Base-by-base conservation (phyloP, 2,329 filamentous ascomycete genomes). In the Fusarium liriodendri region DNA sequence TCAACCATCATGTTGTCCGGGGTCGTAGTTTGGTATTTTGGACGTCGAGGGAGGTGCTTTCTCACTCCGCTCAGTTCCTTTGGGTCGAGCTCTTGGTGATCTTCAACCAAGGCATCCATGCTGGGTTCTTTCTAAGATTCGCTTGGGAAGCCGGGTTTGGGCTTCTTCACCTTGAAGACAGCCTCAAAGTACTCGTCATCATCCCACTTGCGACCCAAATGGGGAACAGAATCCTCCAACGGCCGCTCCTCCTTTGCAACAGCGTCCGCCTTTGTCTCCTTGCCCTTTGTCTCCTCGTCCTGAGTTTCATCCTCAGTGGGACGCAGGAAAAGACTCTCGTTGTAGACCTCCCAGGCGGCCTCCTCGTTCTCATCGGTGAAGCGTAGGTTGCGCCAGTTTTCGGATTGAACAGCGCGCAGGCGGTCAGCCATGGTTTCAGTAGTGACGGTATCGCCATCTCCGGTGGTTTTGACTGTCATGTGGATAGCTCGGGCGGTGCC, bases 331-430 rank as follows among this genome's bases (percentile, higher is more conserved):
- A 98, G 89, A 72, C 91, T 92, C 75, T 93, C 90, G 67, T 92
- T 88, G 82, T 95, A 98, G 35, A 91, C 88, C 33, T 90, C 88
- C 90, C 94, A 98, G 5, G 95, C 92, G 67, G 90, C 89, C 72
- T 91, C 88, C 64, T 91, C 90, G 78, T 97, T 93, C 81, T 97
- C 94, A 80, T 97, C 94, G 61, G 93, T 88, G 86, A 95, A 98
- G 70, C 90, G 87, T 81, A 98, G 89, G 70, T 88, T 89, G 73
- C 90, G 89, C 97, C 97, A 99, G 66, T 88, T 85, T 81, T 99
- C 96, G 62, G 91, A 89, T 84, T 97, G 94, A 50, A 97, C 95
- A 52, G 88, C 85, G 76, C 93, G 90, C 73, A 98, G 89, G 33
- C 95, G 90, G 79, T 93, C 89, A 71, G 89, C 92, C 86, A 93